These are phyloP conservation scores for Neurospora sp. DNA, from an alignment of 495 filamentous ascomycete genomes.

Conservation along the genomic window DNA sequence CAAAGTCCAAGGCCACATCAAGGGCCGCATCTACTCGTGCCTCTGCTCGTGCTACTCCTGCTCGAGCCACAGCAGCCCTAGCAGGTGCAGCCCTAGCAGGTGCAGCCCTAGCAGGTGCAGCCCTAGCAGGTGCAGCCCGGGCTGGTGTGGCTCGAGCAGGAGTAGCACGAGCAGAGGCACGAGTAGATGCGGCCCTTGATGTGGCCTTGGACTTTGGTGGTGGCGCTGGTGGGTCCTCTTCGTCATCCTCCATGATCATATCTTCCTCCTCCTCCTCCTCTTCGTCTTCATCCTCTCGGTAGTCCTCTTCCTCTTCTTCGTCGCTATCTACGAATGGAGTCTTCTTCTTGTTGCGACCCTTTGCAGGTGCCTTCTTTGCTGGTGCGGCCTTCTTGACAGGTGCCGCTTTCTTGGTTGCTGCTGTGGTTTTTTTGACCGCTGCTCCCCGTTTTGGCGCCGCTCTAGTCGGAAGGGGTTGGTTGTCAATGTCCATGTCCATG, in stretches of 20 bases:
- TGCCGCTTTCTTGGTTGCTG: slow-evolving; percentile 31
- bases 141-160: slow-evolving; percentile 8
- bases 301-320: slow-evolving; percentile 51
- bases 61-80: neutral
- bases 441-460: slow-evolving; percentile 25
- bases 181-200: neutral
- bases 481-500: slow-evolving; percentile 21
- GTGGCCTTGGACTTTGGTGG: slow-evolving; percentile 2
- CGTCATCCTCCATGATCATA: slow-evolving; percentile 54
- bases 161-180: slow-evolving; percentile 8
- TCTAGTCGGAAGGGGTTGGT: slow-evolving; percentile 16
- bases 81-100: too few relatives aligned
- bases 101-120: slow-evolving; percentile 12
- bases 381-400: slow-evolving; percentile 29
- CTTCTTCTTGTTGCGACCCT: slow-evolving; percentile 37
- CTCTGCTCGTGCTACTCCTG: slow-evolving; percentile 11
- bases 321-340: slow-evolving; percentile 47
- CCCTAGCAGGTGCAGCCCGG: slow-evolving; percentile 8
- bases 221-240: slow-evolving; percentile 35
- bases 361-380: slow-evolving; percentile 27
- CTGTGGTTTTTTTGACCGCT: slow-evolving; percentile 29
- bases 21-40: neutral
- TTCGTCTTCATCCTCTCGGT: slow-evolving; percentile 53
- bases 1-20: slow-evolving; percentile 1
- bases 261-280: slow-evolving; percentile 54